phyloP scores from a whole-genome alignment of 306 rosid genomes.

The Fragaria iinumae region DNA sequence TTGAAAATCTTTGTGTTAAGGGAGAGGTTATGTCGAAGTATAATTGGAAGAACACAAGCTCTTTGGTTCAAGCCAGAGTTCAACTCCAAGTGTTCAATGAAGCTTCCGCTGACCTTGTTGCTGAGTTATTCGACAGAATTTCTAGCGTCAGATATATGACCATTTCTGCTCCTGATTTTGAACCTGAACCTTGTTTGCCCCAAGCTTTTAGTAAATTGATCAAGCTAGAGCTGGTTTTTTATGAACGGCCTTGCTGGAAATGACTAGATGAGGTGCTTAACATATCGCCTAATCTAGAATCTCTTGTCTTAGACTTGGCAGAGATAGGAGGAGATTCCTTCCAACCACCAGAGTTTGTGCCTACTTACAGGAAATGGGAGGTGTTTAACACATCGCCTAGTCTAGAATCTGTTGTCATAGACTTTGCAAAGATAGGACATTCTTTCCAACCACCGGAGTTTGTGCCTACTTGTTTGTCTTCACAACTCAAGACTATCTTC shows the following conservation, averaged over 20 bases:
- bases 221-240: neutral
- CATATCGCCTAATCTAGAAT: neutral
- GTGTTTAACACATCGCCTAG: too few relatives aligned
- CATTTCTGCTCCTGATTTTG: neutral
- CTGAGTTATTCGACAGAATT: neutral
- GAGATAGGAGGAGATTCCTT: neutral
- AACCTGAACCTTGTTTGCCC: neutral
- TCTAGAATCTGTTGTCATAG: neutral
- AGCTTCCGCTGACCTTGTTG: neutral
- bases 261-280: neutral
- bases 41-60: neutral
- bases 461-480: constrained; percentile 2
- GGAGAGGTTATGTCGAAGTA: neutral
- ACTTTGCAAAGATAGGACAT: neutral
- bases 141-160: neutral
- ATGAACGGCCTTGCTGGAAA: neutral
- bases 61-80: neutral
- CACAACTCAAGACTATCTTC: neutral
- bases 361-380: neutral
- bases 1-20: neutral
- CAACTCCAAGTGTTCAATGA: neutral
- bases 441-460: neutral
- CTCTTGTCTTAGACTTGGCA: neutral
- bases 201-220: neutral
- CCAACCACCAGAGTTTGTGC: neutral